Evolutionary conservation across 2,329 filamentous ascomycete genomes (phyloP), one percentile per base, ranked within the genome.

Genomic region (Phyllosticta citribraziliensis): DNA sequence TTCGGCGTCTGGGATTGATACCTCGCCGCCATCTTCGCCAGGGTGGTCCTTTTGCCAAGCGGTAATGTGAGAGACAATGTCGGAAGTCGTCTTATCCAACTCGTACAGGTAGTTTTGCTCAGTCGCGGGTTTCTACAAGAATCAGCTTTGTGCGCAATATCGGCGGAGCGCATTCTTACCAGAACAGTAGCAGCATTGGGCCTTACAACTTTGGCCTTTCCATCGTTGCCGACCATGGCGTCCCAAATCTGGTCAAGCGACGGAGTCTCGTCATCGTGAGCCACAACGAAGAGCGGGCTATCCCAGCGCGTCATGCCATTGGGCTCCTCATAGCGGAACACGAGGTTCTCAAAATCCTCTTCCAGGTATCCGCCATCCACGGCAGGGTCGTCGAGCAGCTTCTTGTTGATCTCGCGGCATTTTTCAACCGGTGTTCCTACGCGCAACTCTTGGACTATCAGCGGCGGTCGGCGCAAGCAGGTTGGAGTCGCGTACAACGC

Each of bases 271-370:
- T 95, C 90, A 53, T 91, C 86, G 80, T 87, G 89, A 11, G 90
- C 81, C 0, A 94, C 80, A 3, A 88, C 88, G 74, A 93, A 94
- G 2, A 94, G 80, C 1, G 90, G 89, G 60, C 86, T 88, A 71
- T 95, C 89, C 90, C 90, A 95, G 52, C 89, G 79, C 2, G 83
- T 87, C 88, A 93, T 92, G 22, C 86, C 84, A 70, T 93, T 94
- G 14, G 90, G 89, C 74, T 95, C 89, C 73, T 95, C 89, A 70
- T 92, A 92, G 60, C 89, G 81, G 70, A 90, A 93, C 35, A 91
- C 84, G 11, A 92, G 80, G 67, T 91, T 91, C 65, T 91, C 88
- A 79, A 89, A 90, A 70, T 89, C 87, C 17, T 82, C 80, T 5
- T 80, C 69, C 0, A 78, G 76, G 66, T 86, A 86, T 2, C 74